A percentile compares a stretch with the other conserved stretches of the same genome.
Evolutionary conservation across 768 basidiomycete genomes (phyloP).

Genomic region (Ramaria sp.): DNA sequence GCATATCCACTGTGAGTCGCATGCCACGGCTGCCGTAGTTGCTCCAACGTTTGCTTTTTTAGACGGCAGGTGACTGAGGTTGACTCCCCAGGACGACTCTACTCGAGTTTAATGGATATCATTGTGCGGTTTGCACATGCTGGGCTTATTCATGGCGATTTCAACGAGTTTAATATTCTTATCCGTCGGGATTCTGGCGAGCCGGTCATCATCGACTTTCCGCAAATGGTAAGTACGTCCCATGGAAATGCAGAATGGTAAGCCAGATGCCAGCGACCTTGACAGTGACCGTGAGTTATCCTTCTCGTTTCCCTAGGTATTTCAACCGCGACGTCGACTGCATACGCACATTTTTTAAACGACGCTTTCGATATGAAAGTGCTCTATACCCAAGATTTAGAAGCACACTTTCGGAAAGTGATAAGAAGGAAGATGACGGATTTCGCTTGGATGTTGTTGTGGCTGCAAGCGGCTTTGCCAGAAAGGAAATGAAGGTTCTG

Average conservation of each 20-base stretch:
- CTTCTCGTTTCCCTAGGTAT: slow-evolving; percentile 47
- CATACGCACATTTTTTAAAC: slow-evolving; percentile 84
- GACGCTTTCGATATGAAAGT: slow-evolving; percentile 90
- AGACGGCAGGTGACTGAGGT: slow-evolving; percentile 84
- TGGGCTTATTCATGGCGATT: slow-evolving; percentile 98
- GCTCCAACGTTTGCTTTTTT: slow-evolving; percentile 2
- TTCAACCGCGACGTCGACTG: slow-evolving; percentile 98
- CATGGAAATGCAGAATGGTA: slow-evolving; percentile 96
- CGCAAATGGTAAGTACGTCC: slow-evolving; percentile 97
- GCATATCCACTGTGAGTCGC: slow-evolving; percentile 78
- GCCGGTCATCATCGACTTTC: slow-evolving; percentile 94
- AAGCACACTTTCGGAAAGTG: slow-evolving; percentile 33
- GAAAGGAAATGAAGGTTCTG: slow-evolving; percentile 68
- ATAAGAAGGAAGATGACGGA: slow-evolving; percentile 33
- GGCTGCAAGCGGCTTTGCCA: slow-evolving; percentile 86
- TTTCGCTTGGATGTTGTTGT: slow-evolving; percentile 86
- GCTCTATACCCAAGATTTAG: slow-evolving; percentile 79
- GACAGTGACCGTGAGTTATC: background rate
- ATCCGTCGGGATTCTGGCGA: slow-evolving; percentile 66
- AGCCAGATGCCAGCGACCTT: slow-evolving; percentile 16
- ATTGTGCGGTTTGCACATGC: slow-evolving; percentile 89
- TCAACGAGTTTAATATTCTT: slow-evolving; percentile 98
- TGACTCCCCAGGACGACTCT: slow-evolving; percentile 79
- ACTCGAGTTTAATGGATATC: slow-evolving; percentile 87
- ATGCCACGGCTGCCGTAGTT: background rate